phyloP scores from a whole-genome alignment of 306 rosid species.

The Oemleria cerasiformis region DNA sequence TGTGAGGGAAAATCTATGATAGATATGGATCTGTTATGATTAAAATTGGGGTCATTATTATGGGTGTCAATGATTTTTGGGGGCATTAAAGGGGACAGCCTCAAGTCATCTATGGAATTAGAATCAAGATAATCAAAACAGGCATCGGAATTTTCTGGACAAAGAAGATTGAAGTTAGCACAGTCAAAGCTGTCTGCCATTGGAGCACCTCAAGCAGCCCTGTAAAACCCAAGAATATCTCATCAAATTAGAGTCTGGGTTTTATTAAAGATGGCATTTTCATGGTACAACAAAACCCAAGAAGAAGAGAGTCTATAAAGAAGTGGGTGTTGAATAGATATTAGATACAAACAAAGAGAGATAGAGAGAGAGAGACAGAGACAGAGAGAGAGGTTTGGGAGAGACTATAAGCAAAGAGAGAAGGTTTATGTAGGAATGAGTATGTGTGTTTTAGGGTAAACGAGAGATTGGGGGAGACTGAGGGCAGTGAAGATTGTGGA shows the following conservation, averaged over 20 bases:
- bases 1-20: constrained; percentile 32
- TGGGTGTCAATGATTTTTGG: constrained; percentile 24
- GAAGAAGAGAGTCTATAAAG: constrained; percentile 8
- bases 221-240: constrained; percentile 34
- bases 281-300: constrained; percentile 29
- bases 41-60: constrained; percentile 26
- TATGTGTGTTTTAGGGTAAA: constrained; percentile 52
- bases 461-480: constrained; percentile 8
- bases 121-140: constrained; percentile 48
- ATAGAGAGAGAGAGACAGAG: constrained; percentile 12
- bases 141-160: constrained; percentile 38
- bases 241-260: constrained; percentile 36
- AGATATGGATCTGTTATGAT: constrained; percentile 32
- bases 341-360: constrained; percentile 17
- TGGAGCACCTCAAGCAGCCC: constrained; percentile 28
- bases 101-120: constrained; percentile 35
- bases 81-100: constrained; percentile 34
- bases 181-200: constrained; percentile 54
- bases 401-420: constrained; percentile 20
- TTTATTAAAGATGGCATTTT: constrained; percentile 32
- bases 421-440: constrained; percentile 47
- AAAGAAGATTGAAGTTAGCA: constrained; percentile 40
- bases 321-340: background rate
- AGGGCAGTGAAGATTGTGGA: constrained; percentile 23
- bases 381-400: background rate